Conservation (phyloP, 2,329 filamentous ascomycete genomes). For the Apiospora sp. region DNA sequence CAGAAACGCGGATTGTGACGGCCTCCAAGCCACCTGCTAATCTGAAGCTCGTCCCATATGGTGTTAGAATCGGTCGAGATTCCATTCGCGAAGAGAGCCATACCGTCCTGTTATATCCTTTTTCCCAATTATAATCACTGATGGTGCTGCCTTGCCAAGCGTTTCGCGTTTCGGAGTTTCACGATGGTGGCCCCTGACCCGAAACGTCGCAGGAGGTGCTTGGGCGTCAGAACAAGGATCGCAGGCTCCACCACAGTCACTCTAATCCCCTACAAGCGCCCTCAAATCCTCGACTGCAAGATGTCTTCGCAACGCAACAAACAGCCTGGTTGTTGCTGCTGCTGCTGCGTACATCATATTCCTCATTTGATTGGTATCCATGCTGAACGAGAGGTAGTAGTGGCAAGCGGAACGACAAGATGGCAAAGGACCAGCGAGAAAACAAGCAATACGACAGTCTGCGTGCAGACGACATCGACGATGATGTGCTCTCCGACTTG, state of each 20-base stretch:
- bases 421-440: conserved; percentile 27
- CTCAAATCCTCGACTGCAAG: not conserved
- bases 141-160: not conserved
- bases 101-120: not conserved
- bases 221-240: conserved; percentile 8
- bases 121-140: not conserved
- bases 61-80: not conserved
- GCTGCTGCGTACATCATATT: not conserved
- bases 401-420: conserved; percentile 14
- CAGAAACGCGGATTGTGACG: not conserved
- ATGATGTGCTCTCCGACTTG: conserved; percentile 40
- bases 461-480: conserved; percentile 36
- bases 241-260: not conserved
- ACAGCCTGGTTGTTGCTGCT: not conserved
- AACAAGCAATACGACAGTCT: conserved; percentile 29
- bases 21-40: not conserved
- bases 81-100: not conserved
- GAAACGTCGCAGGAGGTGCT: conserved; percentile 21
- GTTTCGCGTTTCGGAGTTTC: not conserved
- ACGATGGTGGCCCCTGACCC: conserved; percentile 17
- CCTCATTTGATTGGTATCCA: not conserved
- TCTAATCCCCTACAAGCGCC: not conserved
- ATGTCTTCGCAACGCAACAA: not conserved
- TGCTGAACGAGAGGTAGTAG: not conserved
- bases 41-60: conserved; percentile 5